These are phyloP conservation scores for Phytophthora aleatoria DNA, from an alignment of 352 stramenopile genomes.

Conservation along the genomic window DNA sequence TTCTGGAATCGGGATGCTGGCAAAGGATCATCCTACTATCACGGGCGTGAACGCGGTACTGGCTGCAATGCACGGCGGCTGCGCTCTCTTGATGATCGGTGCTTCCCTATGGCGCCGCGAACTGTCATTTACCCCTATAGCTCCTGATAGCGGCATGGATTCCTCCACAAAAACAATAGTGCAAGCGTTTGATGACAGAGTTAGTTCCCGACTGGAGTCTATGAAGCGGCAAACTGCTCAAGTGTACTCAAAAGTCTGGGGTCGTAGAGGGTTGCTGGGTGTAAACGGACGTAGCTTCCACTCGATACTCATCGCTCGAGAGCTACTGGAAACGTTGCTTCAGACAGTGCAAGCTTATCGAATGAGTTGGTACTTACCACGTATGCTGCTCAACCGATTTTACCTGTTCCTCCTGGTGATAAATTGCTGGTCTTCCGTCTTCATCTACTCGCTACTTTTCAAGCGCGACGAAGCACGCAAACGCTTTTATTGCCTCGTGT, in stretches of 20 bases:
- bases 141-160: neutral
- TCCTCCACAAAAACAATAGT: neutral
- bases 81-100: neutral
- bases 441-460: constrained; percentile 17
- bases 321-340: constrained; percentile 32
- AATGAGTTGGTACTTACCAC: constrained; percentile 34
- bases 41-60: neutral
- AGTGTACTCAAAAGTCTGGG: constrained; percentile 16
- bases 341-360: constrained; percentile 43
- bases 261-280: constrained; percentile 17
- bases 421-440: constrained; percentile 29
- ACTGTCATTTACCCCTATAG: neutral
- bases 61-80: neutral
- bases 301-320: constrained; percentile 13
- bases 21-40: neutral
- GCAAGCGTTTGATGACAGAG: neutral
- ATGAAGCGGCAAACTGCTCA: neutral
- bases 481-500: constrained; percentile 34
- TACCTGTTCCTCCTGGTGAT: constrained; percentile 25
- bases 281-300: constrained; percentile 34
- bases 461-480: constrained; percentile 12
- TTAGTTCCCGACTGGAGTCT: neutral
- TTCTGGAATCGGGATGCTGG: neutral
- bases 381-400: constrained; percentile 27
- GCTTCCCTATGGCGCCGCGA: neutral